Base-by-base conservation (phyloP, 495 filamentous ascomycete genomes). In the Neurospora africana region DNA sequence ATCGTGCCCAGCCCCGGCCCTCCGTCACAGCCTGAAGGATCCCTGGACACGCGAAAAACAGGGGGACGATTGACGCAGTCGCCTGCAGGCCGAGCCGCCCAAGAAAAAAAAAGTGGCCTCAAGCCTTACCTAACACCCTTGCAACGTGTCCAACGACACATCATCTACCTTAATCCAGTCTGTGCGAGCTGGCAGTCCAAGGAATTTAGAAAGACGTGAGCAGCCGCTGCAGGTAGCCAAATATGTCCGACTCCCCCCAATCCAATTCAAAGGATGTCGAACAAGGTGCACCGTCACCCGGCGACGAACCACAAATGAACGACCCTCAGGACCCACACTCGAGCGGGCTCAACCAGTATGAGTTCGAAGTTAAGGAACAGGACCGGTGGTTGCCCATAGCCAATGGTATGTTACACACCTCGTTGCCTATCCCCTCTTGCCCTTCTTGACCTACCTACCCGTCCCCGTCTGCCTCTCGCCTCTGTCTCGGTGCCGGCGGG, bases 281-380 rank as follows among this genome's bases (percentile, higher is more conserved):
- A 87, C 90, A 90, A 87, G 92, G 91, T 90, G 90, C 87, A 87
- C 92, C 93, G 86, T 97, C 95, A 86, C 90, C 91, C 86, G 93
- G 96, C 84, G 93, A 97, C 81, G 86, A 86, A 82, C 84, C 82
- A 84, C 84, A 86, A 84, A 87, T 87, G 85, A 86, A 86, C 79
- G 86, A 87, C 78, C 82, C 82, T 81, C 83, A 85, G 77, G 86
- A 88, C 83, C 86, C 86, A 86, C 86, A 86, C 78, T 82, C 84
- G 80, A 81, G 80, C 80, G 85, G 81, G 77, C 84, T 84, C 80
- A 79, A 87, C 86, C 53, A 65, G 53, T 94, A 91, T 86, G 95
- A 98, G 84, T 97, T 98, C 82, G 95, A 99, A 85, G 96, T 99
- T 83, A 99, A 99, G 86, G 95, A 99, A 83, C 95, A 99, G 83